A percentile compares a stretch with the other conserved stretches of the same genome.
Evolutionary conservation across 345 rosid species (phyloP).

Genomic region (Citrus cavaleriei): DNA sequence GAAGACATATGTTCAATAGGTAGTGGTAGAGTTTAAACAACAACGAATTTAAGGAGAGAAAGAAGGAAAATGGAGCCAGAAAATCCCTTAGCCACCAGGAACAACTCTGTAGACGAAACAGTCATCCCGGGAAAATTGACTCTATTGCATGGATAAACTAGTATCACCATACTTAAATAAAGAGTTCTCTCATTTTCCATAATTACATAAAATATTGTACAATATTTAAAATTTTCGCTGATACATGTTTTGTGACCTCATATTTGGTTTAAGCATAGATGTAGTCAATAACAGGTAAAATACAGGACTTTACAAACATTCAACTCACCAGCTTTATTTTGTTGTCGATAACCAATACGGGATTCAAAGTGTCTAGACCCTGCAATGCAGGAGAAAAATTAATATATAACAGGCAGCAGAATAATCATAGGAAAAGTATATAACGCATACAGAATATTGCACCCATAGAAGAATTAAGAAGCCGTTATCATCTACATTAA

Average conservation of each 20-base stretch:
- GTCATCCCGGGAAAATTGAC: not conserved
- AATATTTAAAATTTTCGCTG: not conserved
- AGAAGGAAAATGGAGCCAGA: not conserved
- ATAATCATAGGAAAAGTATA: not conserved
- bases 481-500: not conserved
- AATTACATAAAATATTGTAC: not conserved
- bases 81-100: not conserved
- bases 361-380: conserved; percentile 60
- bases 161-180: not conserved
- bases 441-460: not conserved
- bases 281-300: not conserved
- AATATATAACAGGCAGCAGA: not conserved
- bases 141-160: not conserved
- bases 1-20: not conserved
- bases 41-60: not conserved
- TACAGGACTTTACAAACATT: not conserved
- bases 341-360: conserved; percentile 45
- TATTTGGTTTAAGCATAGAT: not conserved
- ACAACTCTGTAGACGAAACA: not conserved
- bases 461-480: not conserved
- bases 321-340: conserved; percentile 55
- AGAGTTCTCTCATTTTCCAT: not conserved
- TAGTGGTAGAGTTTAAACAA: not conserved
- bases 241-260: not conserved
- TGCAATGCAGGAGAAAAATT: conserved; percentile 16